These are phyloP conservation scores for Ceratopteris richardii DNA, from an alignment of 75 land plant genomes.

Conservation along the genomic window DNA sequence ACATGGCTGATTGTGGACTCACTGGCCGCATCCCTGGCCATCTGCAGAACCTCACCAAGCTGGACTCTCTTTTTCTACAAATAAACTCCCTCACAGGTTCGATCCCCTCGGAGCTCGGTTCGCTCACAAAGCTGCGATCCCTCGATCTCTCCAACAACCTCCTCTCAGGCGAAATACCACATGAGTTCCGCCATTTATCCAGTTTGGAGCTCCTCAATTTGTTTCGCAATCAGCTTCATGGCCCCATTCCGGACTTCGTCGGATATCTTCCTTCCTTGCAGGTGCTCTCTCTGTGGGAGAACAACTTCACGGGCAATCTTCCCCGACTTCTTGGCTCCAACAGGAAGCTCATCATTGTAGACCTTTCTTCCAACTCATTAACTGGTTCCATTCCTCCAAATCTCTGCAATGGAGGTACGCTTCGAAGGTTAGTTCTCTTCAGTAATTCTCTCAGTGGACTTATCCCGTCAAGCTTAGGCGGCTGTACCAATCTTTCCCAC, in stretches of 20 bases:
- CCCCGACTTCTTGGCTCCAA: slow-evolving; percentile 18
- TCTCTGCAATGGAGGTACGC: slow-evolving; percentile 41
- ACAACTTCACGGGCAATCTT: slow-evolving; percentile 15
- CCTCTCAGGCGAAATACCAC: slow-evolving; percentile 31
- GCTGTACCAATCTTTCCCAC: too few species aligned
- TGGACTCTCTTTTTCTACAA: slow-evolving; percentile 53
- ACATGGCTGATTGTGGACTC: slow-evolving; percentile 43
- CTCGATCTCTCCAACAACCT: slow-evolving; percentile 33
- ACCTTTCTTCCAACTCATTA: slow-evolving; percentile 51
- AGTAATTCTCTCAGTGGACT: slow-evolving; percentile 56
- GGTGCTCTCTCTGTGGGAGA: slow-evolving; percentile 15
- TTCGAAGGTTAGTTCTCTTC: slow-evolving; percentile 53
- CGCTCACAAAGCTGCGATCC: slow-evolving; percentile 24
- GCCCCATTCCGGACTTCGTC: slow-evolving; percentile 19
- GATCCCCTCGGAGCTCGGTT: slow-evolving; percentile 25
- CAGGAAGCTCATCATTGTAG: slow-evolving; percentile 41
- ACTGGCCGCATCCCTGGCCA: slow-evolving; percentile 63
- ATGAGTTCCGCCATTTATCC: slow-evolving; percentile 12
- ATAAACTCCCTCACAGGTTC: slow-evolving; percentile 47
- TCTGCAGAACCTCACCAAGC: slow-evolving; percentile 33
- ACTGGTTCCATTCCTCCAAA: slow-evolving; percentile 60
- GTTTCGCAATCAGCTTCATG: slow-evolving; percentile 16
- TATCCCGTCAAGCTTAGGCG: slow-evolving; percentile 44
- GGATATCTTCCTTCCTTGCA: slow-evolving; percentile 7
- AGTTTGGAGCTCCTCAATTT: slow-evolving; percentile 16